These are phyloP conservation scores for Phytophthora multivora DNA, from an alignment of 352 stramenopile genomes.

Conservation along the genomic window DNA sequence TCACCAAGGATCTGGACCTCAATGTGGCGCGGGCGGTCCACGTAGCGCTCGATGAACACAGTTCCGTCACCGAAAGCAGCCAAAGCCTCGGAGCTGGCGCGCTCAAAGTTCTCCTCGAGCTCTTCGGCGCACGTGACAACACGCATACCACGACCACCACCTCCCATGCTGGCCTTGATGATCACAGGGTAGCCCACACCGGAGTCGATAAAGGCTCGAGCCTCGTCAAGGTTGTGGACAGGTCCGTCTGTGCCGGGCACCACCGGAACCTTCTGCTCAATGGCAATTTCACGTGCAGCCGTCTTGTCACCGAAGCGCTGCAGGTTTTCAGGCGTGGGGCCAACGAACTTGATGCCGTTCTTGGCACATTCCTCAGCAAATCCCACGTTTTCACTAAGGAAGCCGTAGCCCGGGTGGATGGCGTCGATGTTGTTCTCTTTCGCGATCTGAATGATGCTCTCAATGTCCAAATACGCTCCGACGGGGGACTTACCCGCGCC, in stretches of 20 bases:
- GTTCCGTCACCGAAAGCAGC: conserved; percentile 94
- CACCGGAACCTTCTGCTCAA: conserved; percentile 88
- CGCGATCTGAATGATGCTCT: conserved; percentile 92
- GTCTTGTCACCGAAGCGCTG: conserved; percentile 91
- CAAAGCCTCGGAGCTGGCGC: conserved; percentile 85
- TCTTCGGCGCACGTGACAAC: conserved; percentile 86
- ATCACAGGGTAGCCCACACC: conserved; percentile 95
- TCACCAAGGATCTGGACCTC: conserved; percentile 98
- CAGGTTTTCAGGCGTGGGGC: conserved; percentile 94
- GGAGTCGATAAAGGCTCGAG: conserved; percentile 89
- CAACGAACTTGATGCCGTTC: conserved; percentile 95
- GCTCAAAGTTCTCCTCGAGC: conserved; percentile 89
- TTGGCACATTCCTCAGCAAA: conserved; percentile 94
- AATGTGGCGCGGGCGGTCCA: conserved; percentile 96
- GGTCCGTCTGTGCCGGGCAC: conserved; percentile 91
- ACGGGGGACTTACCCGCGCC: conserved; percentile 92
- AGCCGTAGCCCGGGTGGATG: conserved; percentile 98
- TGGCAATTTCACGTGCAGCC: conserved; percentile 86
- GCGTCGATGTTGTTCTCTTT: conserved; percentile 93
- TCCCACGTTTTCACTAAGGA: conserved; percentile 95
- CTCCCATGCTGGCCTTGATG: conserved; percentile 98
- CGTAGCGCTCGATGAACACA: conserved; percentile 97
- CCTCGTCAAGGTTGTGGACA: conserved; percentile 89
- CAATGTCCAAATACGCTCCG: conserved; percentile 96
- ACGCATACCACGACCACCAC: conserved; percentile 97